Percentiles rank a stretch among this genome's conserved stretches.
Conservation (phyloP, 1,139 yeast species). For the Magnusiomyces tetraspermus region DNA sequence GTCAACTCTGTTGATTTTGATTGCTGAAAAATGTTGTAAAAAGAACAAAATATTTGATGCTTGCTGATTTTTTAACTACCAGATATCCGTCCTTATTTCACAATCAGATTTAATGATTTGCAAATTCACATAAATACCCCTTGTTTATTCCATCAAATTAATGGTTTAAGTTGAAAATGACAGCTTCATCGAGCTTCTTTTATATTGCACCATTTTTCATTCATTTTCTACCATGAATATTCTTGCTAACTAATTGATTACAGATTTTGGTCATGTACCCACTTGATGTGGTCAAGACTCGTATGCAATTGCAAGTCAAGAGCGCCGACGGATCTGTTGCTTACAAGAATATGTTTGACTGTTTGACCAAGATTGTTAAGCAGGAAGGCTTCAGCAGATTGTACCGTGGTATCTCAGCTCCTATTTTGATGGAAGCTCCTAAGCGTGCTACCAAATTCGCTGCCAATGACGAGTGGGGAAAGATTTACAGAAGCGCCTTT, state of each 20-base stretch:
- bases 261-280: slow-evolving; percentile 93
- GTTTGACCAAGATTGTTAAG: slow-evolving; percentile 69
- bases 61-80: no score
- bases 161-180: no score
- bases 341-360: slow-evolving; percentile 76
- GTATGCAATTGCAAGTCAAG: slow-evolving; percentile 79
- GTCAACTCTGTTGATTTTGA: no score
- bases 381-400: slow-evolving; percentile 77
- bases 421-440: slow-evolving; percentile 99
- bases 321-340: slow-evolving; percentile 45
- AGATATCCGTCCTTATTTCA: no score
- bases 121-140: no score
- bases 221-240: not conserved
- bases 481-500: slow-evolving; percentile 63
- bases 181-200: no score
- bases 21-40: no score
- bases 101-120: no score
- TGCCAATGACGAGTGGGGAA: slow-evolving; percentile 96
- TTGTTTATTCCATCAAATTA: no score
- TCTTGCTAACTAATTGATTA: not conserved
- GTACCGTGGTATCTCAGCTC: slow-evolving; percentile 91
- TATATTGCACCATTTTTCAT: no score
- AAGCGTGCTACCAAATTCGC: slow-evolving; percentile 95
- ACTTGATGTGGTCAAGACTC: slow-evolving; percentile 92
- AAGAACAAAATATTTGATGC: no score